Percentiles rank a stretch among this genome's conserved stretches.
Conservation (phyloP, 2,329 filamentous ascomycete genomes). For the Chalaropsis thielavioides region DNA sequence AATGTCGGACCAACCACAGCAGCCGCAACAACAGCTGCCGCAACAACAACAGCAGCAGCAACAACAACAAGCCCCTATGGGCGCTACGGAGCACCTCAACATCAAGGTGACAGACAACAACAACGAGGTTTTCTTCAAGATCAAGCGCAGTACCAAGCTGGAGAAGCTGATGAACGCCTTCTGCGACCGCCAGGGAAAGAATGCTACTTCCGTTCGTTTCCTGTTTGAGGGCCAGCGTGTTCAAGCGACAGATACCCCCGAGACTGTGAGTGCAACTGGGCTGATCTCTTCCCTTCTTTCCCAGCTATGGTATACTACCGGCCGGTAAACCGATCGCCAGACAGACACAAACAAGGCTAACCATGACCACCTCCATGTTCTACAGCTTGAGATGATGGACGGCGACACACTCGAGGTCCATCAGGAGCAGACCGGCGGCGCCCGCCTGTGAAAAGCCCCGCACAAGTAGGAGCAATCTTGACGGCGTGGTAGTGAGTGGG, state of each 20-base stretch:
- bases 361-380: not conserved
- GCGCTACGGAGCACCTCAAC: conserved; percentile 71
- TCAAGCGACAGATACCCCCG: conserved; percentile 75
- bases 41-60: conserved; percentile 28
- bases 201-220: conserved; percentile 70
- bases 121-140: conserved; percentile 99
- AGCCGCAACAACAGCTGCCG: conserved; percentile 22
- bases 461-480: not conserved
- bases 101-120: conserved; percentile 99
- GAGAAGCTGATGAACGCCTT: conserved; percentile 98
- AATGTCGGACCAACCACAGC: conserved; percentile 34
- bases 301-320: too few species aligned
- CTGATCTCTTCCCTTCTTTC: too few species aligned
- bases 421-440: conserved; percentile 90
- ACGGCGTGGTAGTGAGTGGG: not conserved
- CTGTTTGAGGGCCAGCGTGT: conserved; percentile 93
- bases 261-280: conserved; percentile 52
- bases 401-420: conserved; percentile 95
- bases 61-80: conserved; percentile 21
- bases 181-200: conserved; percentile 90
- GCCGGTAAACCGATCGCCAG: too few species aligned
- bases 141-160: conserved; percentile 88
- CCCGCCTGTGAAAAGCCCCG: conserved; percentile 11
- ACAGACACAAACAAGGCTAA: not conserved
- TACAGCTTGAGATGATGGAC: conserved; percentile 87